phyloP scores from a whole-genome alignment of 2,329 filamentous ascomycete species.

The Ceratocystis papillata region DNA sequence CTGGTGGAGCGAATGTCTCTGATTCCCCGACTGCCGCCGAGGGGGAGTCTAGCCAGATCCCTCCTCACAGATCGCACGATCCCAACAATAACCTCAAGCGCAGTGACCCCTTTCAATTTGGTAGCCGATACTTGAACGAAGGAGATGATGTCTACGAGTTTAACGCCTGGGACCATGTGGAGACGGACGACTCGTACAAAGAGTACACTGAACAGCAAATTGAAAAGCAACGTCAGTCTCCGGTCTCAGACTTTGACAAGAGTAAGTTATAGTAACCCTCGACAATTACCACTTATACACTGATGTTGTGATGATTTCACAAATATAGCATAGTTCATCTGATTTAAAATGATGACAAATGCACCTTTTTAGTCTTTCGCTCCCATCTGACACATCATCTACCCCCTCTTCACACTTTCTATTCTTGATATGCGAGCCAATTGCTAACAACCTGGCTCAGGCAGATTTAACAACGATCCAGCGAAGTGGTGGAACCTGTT shows the following conservation, averaged over 20 bases:
- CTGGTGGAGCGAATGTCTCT: conserved; percentile 17
- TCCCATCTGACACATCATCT: conserved; percentile 53
- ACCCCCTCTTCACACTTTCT: conserved; percentile 20
- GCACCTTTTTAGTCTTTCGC: conserved; percentile 54
- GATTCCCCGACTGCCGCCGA: neutral
- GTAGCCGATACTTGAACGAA: conserved; percentile 71
- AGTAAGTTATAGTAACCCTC: conserved; percentile 38
- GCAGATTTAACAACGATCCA: conserved; percentile 77
- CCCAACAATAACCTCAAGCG: conserved; percentile 68
- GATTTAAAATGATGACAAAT: conserved; percentile 53
- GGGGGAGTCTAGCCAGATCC: conserved; percentile 30
- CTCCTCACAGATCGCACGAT: conserved; percentile 59
- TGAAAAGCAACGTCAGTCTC: conserved; percentile 69
- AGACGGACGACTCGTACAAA: conserved; percentile 79
- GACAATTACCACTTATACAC: conserved; percentile 20
- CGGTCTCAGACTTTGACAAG: conserved; percentile 89
- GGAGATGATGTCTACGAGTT: conserved; percentile 89
- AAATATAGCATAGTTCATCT: conserved; percentile 61
- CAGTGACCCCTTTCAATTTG: conserved; percentile 89
- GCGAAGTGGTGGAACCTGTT: conserved; percentile 98
- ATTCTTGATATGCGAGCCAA: conserved; percentile 18
- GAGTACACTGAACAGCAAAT: conserved; percentile 79
- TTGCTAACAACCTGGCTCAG: conserved; percentile 34
- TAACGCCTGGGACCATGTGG: conserved; percentile 98
- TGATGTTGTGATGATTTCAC: conserved; percentile 46